Percentiles rank a stretch among this genome's conserved stretches.
Evolutionary conservation across 768 basidiomycete genomes (phyloP).

Genomic region (Psilocybe cyanescens): DNA sequence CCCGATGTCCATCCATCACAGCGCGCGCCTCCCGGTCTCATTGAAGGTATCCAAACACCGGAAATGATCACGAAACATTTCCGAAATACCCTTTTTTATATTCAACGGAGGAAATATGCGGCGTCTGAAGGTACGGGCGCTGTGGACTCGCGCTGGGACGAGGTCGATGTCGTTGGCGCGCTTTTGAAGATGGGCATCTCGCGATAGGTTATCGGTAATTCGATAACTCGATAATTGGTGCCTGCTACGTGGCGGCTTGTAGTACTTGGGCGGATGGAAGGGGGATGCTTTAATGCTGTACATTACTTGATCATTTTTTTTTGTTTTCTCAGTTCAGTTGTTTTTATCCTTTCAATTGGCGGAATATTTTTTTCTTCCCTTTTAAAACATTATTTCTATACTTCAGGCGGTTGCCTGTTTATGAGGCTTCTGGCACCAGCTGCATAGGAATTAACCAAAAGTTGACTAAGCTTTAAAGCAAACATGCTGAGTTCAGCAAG

Average conservation of each 20-base stretch:
- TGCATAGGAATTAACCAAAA: no score
- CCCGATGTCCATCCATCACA: slow-evolving; percentile 89
- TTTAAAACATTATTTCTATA: no score
- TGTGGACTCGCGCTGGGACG: slow-evolving; percentile 71
- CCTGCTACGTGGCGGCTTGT: background rate
- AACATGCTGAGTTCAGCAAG: no score
- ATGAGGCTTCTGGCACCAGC: no score
- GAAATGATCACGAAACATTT: slow-evolving; percentile 96
- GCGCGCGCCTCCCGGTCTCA: slow-evolving; percentile 83
- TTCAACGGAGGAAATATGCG: slow-evolving; percentile 72
- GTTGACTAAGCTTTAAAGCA: no score
- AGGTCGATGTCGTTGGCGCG: slow-evolving; percentile 89
- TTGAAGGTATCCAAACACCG: slow-evolving; percentile 91
- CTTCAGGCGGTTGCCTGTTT: no score
- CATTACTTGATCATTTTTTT: slow-evolving; percentile 15
- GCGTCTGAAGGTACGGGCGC: slow-evolving; percentile 40
- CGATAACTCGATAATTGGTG: background rate
- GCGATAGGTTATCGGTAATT: slow-evolving; percentile 37
- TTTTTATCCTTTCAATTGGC: background rate
- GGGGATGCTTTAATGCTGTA: slow-evolving; percentile 18
- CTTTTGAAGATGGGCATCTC: slow-evolving; percentile 86
- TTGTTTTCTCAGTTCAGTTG: slow-evolving; percentile 5
- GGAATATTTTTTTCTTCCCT: background rate
- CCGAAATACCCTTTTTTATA: slow-evolving; percentile 85
- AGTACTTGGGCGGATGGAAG: background rate